phyloP scores from a whole-genome alignment of 257 asterid species.

The Nicotiana undulata region DNA sequence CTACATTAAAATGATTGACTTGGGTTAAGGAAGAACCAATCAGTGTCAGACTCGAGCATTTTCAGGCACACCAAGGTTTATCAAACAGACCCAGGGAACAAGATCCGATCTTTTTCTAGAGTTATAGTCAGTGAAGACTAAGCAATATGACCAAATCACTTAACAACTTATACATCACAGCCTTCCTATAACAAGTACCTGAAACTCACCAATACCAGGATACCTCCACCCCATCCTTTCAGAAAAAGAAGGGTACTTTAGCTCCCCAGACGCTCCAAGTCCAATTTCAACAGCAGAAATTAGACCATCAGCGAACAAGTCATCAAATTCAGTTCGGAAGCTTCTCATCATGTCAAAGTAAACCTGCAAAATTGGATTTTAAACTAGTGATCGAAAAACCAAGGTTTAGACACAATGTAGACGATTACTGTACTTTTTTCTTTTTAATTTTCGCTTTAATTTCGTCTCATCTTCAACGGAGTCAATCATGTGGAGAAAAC shows the following conservation, averaged over 20 bases:
- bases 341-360: conserved; percentile 78
- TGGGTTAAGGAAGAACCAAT: neutral
- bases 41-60: neutral
- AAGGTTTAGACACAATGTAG: neutral
- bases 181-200: conserved; percentile 33
- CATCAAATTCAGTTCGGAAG: conserved; percentile 66
- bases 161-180: neutral
- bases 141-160: neutral
- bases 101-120: neutral
- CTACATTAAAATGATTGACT: neutral
- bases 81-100: neutral
- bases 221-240: conserved; percentile 79
- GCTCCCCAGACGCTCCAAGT: conserved; percentile 69
- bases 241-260: conserved; percentile 66
- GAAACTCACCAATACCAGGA: conserved; percentile 89
- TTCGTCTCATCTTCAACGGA: neutral
- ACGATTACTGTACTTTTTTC: neutral
- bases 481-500: neutral
- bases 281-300: conserved; percentile 71
- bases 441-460: neutral
- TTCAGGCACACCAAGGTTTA: neutral
- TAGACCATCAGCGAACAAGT: conserved; percentile 51
- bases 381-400: neutral
- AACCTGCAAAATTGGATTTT: conserved; percentile 35
- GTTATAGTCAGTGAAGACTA: neutral